Evolutionary conservation across 805 yeast genomes (phyloP).

Genomic region (Yamadazyma insecticola): DNA sequence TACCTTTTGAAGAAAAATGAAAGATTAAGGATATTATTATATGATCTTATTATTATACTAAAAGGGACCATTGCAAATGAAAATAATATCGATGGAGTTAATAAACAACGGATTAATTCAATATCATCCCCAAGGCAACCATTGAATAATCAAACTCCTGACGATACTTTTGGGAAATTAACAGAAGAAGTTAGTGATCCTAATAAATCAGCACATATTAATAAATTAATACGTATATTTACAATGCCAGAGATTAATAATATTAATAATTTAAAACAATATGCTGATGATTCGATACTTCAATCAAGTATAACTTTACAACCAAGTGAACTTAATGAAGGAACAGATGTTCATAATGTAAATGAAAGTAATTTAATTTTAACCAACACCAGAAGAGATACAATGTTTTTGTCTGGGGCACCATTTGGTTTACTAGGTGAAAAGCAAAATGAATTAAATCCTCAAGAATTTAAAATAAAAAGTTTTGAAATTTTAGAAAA

Average conservation of each 20-base stretch:
- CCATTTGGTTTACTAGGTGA: conserved; percentile 10
- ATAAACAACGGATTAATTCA: too few species aligned
- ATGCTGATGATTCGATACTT: conserved; percentile 5
- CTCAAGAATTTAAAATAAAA: conserved; percentile 21
- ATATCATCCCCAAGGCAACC: too few species aligned
- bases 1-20: conserved; percentile 34
- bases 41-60: conserved; percentile 55
- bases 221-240: conserved; percentile 4
- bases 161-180: too few species aligned
- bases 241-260: conserved; percentile 8
- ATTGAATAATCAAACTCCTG: too few species aligned
- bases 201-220: too few species aligned
- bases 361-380: conserved; percentile 25
- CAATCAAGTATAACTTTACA: conserved; percentile 3
- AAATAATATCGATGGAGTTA: too few species aligned
- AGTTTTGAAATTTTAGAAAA: conserved; percentile 37
- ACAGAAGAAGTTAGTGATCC: too few species aligned
- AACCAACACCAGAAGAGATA: conserved; percentile 7
- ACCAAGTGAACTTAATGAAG: conserved; percentile 6
- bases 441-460: not conserved
- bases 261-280: conserved; percentile 3
- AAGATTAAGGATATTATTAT: conserved; percentile 51
- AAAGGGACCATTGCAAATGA: too few species aligned
- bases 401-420: conserved; percentile 4
- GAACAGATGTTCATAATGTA: conserved; percentile 29